Base-by-base conservation (phyloP, 371 early-diverging fungal species). In the Mycotypha africana region DNA sequence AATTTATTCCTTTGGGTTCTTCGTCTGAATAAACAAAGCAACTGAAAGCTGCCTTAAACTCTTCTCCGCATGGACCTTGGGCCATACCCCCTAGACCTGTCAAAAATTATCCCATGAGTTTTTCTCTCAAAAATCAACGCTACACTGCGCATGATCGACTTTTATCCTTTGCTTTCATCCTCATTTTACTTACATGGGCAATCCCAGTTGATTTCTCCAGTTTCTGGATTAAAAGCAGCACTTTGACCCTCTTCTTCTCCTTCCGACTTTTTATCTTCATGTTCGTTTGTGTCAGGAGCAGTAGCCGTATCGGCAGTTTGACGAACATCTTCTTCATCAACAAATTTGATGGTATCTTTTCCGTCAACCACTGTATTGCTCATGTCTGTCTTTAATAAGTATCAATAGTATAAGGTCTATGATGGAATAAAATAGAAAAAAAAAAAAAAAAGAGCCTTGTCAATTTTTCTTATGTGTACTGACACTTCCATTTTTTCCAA, bases 181-280 rank as follows among this genome's bases (percentile, higher is more conserved):
- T n/a, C n/a, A n/a, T n/a, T n/a, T n/a, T n/a, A 58, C 69, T 64
- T 66, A 73, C 98, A 96, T n/a, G 97, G 97, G 59, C 93, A 94
- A 71, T 97, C 98, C 97, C 98, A 98, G 80, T 97, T 95, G 69
- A 98, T 96, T 76, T 98, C 97, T 48, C 95, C 96, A 4, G 92
- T 92, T 51, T 80, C 84, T 20, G 81, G 81, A 59, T 85, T 69
- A 44, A 73, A 76, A 14, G 81, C 82, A 25, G 76, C 72, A 12
- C 73, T 45, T 15, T 66, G 46, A 3, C 57, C 41, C 36, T 51
- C 57, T 25, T 52, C 40, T 7, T 38, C 42, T 39, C 38, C 38
- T 23, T 51, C 49, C 15, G 44, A 43, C 35, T 56, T 60, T 36
- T 55, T 59, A 22, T 32, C 25, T 34, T 42, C 47, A 40, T 47